These are phyloP conservation scores for Hypomyces perniciosus DNA, from an alignment of 2,329 filamentous ascomycete species.

Conservation along the genomic window DNA sequence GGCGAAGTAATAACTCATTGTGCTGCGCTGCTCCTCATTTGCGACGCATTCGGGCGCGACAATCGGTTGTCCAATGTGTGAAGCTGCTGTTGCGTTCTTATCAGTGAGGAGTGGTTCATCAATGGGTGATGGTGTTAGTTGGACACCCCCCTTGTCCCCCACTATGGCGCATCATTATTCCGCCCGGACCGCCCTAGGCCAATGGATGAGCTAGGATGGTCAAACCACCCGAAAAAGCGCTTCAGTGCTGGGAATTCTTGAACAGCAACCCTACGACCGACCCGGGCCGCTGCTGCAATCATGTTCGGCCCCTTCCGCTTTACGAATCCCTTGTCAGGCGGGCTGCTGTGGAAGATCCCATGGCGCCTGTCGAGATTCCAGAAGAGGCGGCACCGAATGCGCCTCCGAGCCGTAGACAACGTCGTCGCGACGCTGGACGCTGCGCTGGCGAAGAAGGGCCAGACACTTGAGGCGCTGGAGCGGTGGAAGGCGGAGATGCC, in stretches of 20 bases:
- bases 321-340: constrained; percentile 68
- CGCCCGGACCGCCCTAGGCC: constrained; percentile 3
- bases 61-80: background rate
- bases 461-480: constrained; percentile 71
- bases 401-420: constrained; percentile 76
- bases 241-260: too few relatives aligned
- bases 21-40: constrained; percentile 20
- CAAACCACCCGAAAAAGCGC: too few relatives aligned
- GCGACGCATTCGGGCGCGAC: background rate
- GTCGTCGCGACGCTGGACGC: constrained; percentile 79
- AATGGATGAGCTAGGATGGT: background rate
- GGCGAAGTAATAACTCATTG: constrained; percentile 97
- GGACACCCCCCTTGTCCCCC: background rate
- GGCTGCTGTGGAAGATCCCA: constrained; percentile 93
- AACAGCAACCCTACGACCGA: constrained; percentile 6
- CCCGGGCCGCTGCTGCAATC: constrained; percentile 22
- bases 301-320: constrained; percentile 85
- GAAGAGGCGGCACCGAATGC: constrained; percentile 79
- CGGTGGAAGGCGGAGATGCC: constrained; percentile 96
- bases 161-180: constrained; percentile 13
- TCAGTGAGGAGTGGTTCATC: background rate
- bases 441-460: constrained; percentile 68
- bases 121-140: too few relatives aligned
- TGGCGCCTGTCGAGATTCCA: constrained; percentile 91
- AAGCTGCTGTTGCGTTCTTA: too few relatives aligned